Conservation (phyloP, 305 asterid species). For the Fraxinus floribunda region DNA sequence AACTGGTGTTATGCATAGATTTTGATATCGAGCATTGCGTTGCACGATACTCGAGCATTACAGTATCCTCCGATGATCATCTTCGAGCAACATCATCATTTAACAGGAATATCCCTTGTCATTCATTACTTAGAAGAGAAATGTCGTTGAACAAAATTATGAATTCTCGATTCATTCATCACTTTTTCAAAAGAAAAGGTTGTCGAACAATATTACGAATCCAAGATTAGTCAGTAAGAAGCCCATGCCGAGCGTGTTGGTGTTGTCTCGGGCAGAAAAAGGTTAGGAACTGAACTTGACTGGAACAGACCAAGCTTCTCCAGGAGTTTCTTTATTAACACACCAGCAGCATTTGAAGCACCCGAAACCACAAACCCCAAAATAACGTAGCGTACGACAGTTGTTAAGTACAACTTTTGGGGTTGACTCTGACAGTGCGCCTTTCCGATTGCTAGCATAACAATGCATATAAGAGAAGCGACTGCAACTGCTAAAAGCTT, state of each 20-base stretch:
- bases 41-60: not conserved
- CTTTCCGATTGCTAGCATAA: slow-evolving; percentile 53
- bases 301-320: slow-evolving; percentile 54
- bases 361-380: slow-evolving; percentile 66
- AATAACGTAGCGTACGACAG: slow-evolving; percentile 42
- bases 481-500: slow-evolving; percentile 64
- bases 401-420: slow-evolving; percentile 58
- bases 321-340: slow-evolving; percentile 47
- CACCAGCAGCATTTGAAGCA: slow-evolving; percentile 65
- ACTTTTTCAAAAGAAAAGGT: not conserved
- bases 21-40: not conserved
- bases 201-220: not conserved
- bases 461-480: slow-evolving; percentile 59
- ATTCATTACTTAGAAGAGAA: not conserved
- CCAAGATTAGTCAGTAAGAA: slow-evolving; percentile 31
- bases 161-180: not conserved
- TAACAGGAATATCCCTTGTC: not conserved
- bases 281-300: slow-evolving; percentile 36
- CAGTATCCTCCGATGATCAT: not conserved
- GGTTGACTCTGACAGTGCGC: slow-evolving; percentile 47
- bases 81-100: not conserved
- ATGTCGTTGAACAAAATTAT: not conserved
- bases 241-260: slow-evolving; percentile 43
- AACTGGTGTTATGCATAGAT: not conserved
- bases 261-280: slow-evolving; percentile 25